Evolutionary conservation across 2,329 filamentous ascomycete species (phyloP).

Genomic region (Colletotrichum melonis): DNA sequence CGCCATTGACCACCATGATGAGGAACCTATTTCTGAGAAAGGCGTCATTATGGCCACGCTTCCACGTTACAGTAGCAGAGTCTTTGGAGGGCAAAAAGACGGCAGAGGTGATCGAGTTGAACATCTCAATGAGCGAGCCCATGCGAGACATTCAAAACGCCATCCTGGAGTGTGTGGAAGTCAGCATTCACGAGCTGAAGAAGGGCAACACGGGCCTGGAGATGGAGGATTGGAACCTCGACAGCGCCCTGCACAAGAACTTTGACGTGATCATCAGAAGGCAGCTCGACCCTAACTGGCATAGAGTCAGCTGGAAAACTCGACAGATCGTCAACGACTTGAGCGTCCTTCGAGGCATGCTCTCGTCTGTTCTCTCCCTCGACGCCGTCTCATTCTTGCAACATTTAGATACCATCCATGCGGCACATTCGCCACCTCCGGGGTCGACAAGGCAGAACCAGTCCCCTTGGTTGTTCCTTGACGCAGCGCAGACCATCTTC

Average conservation of each 20-base stretch:
- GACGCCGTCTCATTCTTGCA: conserved; percentile 93
- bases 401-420: conserved; percentile 93
- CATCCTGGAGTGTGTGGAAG: conserved; percentile 94
- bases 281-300: conserved; percentile 96
- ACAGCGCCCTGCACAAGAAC: conserved; percentile 90
- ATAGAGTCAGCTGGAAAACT: conserved; percentile 94
- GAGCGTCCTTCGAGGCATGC: conserved; percentile 82
- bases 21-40: conserved; percentile 91
- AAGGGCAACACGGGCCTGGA: conserved; percentile 91
- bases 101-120: conserved; percentile 96
- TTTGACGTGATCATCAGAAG: conserved; percentile 90
- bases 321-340: conserved; percentile 94
- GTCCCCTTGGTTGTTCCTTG: conserved; percentile 95
- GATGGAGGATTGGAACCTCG: conserved; percentile 96
- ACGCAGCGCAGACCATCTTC: conserved; percentile 94
- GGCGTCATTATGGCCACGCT: conserved; percentile 90
- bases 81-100: conserved; percentile 92
- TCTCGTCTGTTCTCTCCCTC: conserved; percentile 85
- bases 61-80: conserved; percentile 89
- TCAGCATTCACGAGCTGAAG: conserved; percentile 92
- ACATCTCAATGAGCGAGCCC: conserved; percentile 93
- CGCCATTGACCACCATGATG: conserved; percentile 90
- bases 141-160: conserved; percentile 96
- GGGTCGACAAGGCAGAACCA: conserved; percentile 90
- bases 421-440: conserved; percentile 87